Conservation (phyloP, 2,329 filamentous ascomycete species). For the Aureobasidium melanogenum region DNA sequence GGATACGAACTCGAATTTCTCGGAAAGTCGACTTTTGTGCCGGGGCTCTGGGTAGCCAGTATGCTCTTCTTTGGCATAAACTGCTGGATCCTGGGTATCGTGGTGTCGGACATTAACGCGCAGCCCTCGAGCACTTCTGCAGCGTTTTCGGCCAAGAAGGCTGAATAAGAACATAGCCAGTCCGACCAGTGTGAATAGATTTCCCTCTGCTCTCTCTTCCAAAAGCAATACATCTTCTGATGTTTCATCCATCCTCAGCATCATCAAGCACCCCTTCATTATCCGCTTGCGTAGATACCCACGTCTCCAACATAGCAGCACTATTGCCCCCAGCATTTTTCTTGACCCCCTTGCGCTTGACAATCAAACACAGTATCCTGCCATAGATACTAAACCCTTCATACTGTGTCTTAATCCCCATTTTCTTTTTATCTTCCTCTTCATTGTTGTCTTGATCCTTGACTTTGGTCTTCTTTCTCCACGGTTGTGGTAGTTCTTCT, state of each 20-base stretch:
- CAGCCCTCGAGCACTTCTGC: not conserved
- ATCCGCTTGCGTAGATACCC: constrained; percentile 30
- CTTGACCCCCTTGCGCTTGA: constrained; percentile 59
- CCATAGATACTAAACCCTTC: constrained; percentile 96
- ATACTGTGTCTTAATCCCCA: constrained; percentile 77
- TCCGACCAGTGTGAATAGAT: not conserved
- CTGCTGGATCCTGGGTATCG: constrained; percentile 74
- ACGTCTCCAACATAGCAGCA: constrained; percentile 30
- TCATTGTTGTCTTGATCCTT: constrained; percentile 17
- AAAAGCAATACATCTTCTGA: not conserved
- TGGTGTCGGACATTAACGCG: constrained; percentile 56
- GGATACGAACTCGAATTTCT: constrained; percentile 47
- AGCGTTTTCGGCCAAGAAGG: not conserved
- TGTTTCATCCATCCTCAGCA: constrained; percentile 19
- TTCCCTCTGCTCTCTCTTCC: not conserved
- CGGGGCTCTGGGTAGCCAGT: constrained; percentile 69
- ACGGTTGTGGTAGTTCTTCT: constrained; percentile 23
- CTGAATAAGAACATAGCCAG: not conserved
- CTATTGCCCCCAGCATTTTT: constrained; percentile 18
- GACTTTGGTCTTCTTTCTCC: constrained; percentile 18
- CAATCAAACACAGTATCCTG: constrained; percentile 80
- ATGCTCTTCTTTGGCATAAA: constrained; percentile 78
- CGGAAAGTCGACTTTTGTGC: constrained; percentile 73
- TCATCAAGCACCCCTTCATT: constrained; percentile 24
- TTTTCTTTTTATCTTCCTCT: constrained; percentile 80